phyloP scores from a whole-genome alignment of 108 stramenopile species.

The Cyclostephanos invisitatus region DNA sequence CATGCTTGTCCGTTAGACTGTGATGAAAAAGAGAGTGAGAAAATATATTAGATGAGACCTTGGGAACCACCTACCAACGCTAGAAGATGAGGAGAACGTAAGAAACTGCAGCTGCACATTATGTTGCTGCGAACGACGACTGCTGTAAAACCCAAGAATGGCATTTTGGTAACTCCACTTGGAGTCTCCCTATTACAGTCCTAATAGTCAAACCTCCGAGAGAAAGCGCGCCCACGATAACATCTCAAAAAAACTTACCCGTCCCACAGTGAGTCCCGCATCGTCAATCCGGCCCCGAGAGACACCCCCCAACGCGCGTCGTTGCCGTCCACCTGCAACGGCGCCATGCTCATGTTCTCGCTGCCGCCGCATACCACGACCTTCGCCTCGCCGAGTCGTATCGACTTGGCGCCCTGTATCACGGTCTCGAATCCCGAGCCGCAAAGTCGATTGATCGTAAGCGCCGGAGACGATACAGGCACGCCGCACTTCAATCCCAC shows the following conservation, averaged over 20 bases:
- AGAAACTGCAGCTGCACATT: not conserved
- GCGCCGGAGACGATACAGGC: constrained; percentile 73
- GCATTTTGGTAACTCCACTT: not conserved
- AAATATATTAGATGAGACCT: constrained; percentile 22
- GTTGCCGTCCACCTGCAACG: constrained; percentile 81
- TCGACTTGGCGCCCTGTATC: constrained; percentile 87
- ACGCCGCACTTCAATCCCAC: constrained; percentile 86
- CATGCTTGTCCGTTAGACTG: constrained; percentile 85
- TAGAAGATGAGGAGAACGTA: constrained; percentile 12
- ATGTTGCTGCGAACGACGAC: not conserved
- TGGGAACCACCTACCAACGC: not conserved
- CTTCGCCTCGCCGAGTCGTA: constrained; percentile 84
- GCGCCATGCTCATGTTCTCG: constrained; percentile 98
- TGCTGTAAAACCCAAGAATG: not conserved
- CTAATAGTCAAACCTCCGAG: too few species aligned
- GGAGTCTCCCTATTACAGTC: not conserved
- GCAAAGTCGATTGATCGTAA: constrained; percentile 98
- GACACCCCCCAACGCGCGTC: constrained; percentile 89
- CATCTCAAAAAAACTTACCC: constrained; percentile 47
- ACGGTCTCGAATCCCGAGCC: constrained; percentile 98
- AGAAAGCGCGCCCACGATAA: too few species aligned
- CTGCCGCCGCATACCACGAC: constrained; percentile 91
- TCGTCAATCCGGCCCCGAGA: constrained; percentile 79
- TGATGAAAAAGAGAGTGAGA: constrained; percentile 53
- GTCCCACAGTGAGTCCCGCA: constrained; percentile 79